A percentile compares a stretch with the other conserved stretches of the same genome.
Evolutionary conservation across 2,329 filamentous ascomycete genomes (phyloP).

Genomic region (Tricladium varicosporioides): DNA sequence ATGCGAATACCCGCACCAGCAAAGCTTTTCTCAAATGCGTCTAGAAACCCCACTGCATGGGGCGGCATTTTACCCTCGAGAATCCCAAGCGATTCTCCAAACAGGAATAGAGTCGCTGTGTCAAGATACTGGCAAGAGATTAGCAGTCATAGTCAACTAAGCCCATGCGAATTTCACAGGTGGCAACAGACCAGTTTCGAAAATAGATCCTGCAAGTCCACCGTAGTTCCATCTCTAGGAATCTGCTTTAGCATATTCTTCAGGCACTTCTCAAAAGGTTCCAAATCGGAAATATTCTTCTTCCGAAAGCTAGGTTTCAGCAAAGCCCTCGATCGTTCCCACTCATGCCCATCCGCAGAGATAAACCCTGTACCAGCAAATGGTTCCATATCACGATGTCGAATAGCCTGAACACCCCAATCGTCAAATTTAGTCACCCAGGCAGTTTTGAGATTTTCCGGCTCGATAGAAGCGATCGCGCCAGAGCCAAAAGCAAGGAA

Average conservation of each 20-base stretch:
- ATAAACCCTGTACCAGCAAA: constrained; percentile 1
- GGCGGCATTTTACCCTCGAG: not conserved
- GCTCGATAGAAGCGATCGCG: constrained; percentile 3
- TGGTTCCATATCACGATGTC: not conserved
- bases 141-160: not conserved
- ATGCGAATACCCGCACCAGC: not conserved
- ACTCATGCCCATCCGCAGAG: not conserved
- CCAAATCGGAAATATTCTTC: not conserved
- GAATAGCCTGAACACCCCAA: not conserved
- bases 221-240: not conserved
- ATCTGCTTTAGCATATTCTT: not conserved
- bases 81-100: not conserved
- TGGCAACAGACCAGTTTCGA: not conserved
- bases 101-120: not conserved
- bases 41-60: not conserved
- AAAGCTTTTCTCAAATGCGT: not conserved
- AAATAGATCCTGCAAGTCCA: not conserved
- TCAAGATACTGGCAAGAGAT: not conserved
- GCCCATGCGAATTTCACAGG: not conserved
- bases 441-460: constrained; percentile 3
- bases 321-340: not conserved
- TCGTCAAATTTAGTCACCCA: not conserved
- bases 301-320: not conserved
- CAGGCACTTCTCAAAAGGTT: not conserved
- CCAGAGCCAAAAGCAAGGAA: not conserved